Evolutionary conservation across 2,329 filamentous ascomycete species (phyloP), one percentile per base, ranked within the genome.

Genomic region (Metarhizium sp.): DNA sequence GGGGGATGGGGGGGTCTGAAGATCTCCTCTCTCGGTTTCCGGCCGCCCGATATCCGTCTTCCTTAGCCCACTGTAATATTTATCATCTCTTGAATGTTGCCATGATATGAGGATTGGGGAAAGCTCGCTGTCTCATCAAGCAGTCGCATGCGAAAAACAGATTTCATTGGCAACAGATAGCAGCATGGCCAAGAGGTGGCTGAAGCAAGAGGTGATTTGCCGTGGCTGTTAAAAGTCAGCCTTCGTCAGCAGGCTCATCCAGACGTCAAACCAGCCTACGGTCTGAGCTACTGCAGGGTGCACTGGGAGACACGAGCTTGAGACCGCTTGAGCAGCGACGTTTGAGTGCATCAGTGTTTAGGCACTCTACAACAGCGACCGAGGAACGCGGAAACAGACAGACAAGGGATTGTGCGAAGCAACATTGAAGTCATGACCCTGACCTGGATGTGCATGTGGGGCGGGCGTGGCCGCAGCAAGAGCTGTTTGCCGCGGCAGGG

Each of bases 401-500:
- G 38, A 16, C 38, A 40, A 40, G 38, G 38, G 8, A 40, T 47
- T 20, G 45, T 47, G 6, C 18, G 45, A 47, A 45, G 32, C 30
- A 29, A 25, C 25, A 25, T 25, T 25, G 25, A 25, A 40, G 18
- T 13, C 52, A 36, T 34, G 40, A 43, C 40, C 46, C 50, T 34
- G 32, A 38, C 40, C 36, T 20, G 49, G 34, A 29, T 20, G 45
- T 51, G 40, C 36, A 43, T 36, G 30, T 50, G 25, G 52, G 60
- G 29, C 8, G 51, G 55, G 61, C 52, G 61, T 62, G 59, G 48
- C 59, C 60, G 61, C 61, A 62, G 60, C 50, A 60, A 60, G 57
- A 56, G 54, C 59, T 57, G 59, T 59, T 61, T 56, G 61, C 61
- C 60, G 59, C 61, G 58, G 51, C 50, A 47, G 42, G 53, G 46